Evolutionary conservation across 805 yeast genomes (phyloP), one percentile per base, ranked within the genome.

Genomic region (Naumovozyma castellii): DNA sequence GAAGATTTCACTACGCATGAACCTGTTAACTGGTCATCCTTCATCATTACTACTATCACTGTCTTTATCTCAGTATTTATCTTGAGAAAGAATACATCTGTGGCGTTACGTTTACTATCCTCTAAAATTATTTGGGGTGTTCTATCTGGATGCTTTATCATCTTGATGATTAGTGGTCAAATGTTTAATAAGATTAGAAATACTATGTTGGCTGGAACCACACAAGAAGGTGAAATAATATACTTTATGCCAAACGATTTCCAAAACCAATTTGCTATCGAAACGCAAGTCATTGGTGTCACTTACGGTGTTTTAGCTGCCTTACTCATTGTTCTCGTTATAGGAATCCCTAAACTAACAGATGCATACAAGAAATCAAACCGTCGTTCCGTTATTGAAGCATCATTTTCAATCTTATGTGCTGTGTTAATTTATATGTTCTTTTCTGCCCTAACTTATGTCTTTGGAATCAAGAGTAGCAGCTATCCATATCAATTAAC

Each of bases 181-280:
- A 92, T 92, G 98, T 92, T 78, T 72, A 88, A 86, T 60, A 73
- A 75, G 49, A 92, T 92, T 46, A 76, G 97, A 61, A 73, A 73
- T 30, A 71, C 80, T 5, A 87, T 71, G 22, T 66, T 70, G 45
- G 67, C 73, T 29, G 73, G 73, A 25, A 59, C 61, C 34, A 59
- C 61, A 34, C 59, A 57, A 29, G 49, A 59, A 34, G 75, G 75
- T 36, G 57, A 56, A 18, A 58, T 67, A 18, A 72, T 63, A 35
- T 84, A 80, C 56, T 67, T 80, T 32, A 71, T 71, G 47, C 69
- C 66, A 27, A 66, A 69, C 3, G 86, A 86, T 28, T 87, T 83
- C 52, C 84, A 80, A 54, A 67, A 65, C 37, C 98, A 92, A 62
- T 72, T 74, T 37, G 96, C 86, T 5, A 76, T 82, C 34, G 98